Base-by-base conservation (phyloP, 768 basidiomycete species). In the Termitomyces sp. region DNA sequence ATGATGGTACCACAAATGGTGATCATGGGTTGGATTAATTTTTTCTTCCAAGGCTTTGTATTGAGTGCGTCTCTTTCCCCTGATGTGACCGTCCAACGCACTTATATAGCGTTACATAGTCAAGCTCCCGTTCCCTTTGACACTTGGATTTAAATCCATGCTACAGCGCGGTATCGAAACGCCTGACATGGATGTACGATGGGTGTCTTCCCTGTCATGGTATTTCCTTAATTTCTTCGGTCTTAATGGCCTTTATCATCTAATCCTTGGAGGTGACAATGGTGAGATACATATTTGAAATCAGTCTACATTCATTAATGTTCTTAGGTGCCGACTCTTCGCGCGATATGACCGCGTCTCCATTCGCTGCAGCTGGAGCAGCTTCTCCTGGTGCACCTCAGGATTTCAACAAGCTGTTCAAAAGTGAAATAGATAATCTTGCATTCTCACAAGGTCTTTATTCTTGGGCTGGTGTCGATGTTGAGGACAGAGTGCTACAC, bases 181-280 rank as follows among this genome's bases (percentile, higher is more conserved):
- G 0, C 87, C 87, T 12, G 94, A 97, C 70, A 92, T 98, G 89
- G 96, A 98, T 72, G 97, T 98, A 12, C 85, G 93, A 74, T 99
- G 97, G 95, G 97, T 98, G 34, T 99, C 97, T 22, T 97, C 97
- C 12, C 79, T 98, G 56, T 95, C 93, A 18, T 98, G 97, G 97
- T 99, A 98, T 75, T 98, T 99, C 75, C 85, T 98, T 67, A 98
- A 98, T 78, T 92, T 98, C 75, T 98, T 99, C 73, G 96, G 96
- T 55, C 75, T 99, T 61, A 98, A 98, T 68, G 95, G 95, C 18
- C 73, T 99, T 18, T 99, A 98, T 77, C 91, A 89, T 51, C 86
- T 98, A 60, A 84, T 98, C 59, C 86, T 99, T 60, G 95, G 95
- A 9, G 82, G 82, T 42, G 93, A 95, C 56, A 94, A 95, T 67